Percentiles rank a stretch among this genome's conserved stretches.
Evolutionary conservation across 495 filamentous ascomycete genomes (phyloP).

Genomic region (Friedmanniomyces simplex): DNA sequence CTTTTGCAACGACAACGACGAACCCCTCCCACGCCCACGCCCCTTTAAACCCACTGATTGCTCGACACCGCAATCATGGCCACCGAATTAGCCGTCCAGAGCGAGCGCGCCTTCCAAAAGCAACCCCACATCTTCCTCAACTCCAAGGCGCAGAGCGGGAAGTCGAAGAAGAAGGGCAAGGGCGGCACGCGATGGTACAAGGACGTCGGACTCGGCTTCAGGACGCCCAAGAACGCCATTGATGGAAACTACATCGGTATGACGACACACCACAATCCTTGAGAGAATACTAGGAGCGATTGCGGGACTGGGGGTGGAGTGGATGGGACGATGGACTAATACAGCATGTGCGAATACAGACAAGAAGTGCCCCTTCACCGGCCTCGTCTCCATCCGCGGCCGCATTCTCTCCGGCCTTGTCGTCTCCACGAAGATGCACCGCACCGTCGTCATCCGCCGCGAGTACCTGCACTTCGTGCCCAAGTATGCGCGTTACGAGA

Average conservation of each 20-base stretch:
- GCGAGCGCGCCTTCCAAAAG: slow-evolving; percentile 32
- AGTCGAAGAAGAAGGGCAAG: slow-evolving; percentile 76
- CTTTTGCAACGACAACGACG: not conserved
- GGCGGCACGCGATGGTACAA: slow-evolving; percentile 95
- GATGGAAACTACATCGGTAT: slow-evolving; percentile 98
- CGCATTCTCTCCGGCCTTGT: slow-evolving; percentile 99
- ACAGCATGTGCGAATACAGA: slow-evolving; percentile 45
- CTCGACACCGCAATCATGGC: slow-evolving; percentile 28
- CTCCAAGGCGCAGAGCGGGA: slow-evolving; percentile 72
- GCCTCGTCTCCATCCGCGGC: slow-evolving; percentile 94
- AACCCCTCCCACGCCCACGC: not conserved
- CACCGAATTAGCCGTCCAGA: slow-evolving; percentile 30
- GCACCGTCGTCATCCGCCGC: slow-evolving; percentile 92
- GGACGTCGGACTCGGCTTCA: slow-evolving; percentile 97
- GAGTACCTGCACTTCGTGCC: slow-evolving; percentile 99
- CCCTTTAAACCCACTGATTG: not conserved
- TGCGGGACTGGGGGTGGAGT: too few relatives aligned
- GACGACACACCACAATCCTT: slow-evolving; percentile 34
- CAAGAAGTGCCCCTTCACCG: slow-evolving; percentile 99
- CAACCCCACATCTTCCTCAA: slow-evolving; percentile 99
- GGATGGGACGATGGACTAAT: slow-evolving; percentile 10
- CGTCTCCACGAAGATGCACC: slow-evolving; percentile 60
- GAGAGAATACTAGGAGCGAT: too few relatives aligned
- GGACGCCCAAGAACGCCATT: slow-evolving; percentile 94
- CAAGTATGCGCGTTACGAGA: slow-evolving; percentile 99